Evolutionary conservation across 1,284 basidiomycete species (phyloP), one percentile per base, ranked within the genome.

Genomic region (Sporisorium graminicola): DNA sequence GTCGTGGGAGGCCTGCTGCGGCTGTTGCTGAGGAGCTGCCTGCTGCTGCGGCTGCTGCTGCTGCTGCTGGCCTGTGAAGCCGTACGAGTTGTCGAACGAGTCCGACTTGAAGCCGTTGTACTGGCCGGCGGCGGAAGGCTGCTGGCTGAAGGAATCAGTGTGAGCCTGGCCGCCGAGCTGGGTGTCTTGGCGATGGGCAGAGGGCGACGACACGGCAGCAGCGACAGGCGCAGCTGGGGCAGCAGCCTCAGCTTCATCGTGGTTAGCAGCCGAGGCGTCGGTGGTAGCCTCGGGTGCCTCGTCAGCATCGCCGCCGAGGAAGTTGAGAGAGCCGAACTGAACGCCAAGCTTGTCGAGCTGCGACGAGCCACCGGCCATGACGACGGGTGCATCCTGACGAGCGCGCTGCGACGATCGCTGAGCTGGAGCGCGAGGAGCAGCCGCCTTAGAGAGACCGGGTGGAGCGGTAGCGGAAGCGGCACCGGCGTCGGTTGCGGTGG

Each of bases 321-420:
- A 83, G 76, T 80, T 84, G 58, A 85, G 77, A 20, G 70, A 79
- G 65, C 84, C 84, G 49, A 85, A 85, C 58, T 82, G 77, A 29
- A 84, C 75, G 53, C 82, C 84, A 16, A 85, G 78, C 52, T 74
- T 83, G 78, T 85, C 84, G 43, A 84, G 74, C 57, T 77, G 68
- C 5, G 81, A 74, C 26, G 69, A 67, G 29, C 77, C 79, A 29
- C 82, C 82, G n/a, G 82, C 77, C 79, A 85, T 80, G 33, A 83
- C 82, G 29, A 85, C 83, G 9, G 84, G 72, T 20, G 77, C 78
- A 24, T 84, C 83, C 61, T 84, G 84, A 50, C 73, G 75, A 26
- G 82, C 72, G n/a, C 84, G 77, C 65, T 82, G 79, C 24, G 67
- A 63, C 44, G 68, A 71, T 43, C 81, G 74, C 63, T 80, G 78